phyloP scores from a whole-genome alignment of 176 grass and related monocot genomes.

The Zoysia japonica region DNA sequence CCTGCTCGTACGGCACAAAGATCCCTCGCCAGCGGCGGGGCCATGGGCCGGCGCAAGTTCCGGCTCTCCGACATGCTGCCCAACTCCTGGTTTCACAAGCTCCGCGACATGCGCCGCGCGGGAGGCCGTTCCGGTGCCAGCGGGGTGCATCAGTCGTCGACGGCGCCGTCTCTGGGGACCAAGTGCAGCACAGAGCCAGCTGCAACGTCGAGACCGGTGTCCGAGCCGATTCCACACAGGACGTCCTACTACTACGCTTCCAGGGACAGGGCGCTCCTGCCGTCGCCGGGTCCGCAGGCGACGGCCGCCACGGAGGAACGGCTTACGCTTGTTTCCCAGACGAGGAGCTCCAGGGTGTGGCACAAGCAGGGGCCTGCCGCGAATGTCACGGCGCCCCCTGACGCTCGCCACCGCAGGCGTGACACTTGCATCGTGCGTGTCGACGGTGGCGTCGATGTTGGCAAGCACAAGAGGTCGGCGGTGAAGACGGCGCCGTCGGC shows the following conservation, averaged over 20 bases:
- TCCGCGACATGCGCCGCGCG: constrained; percentile 63
- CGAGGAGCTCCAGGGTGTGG: constrained; percentile 36
- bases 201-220: constrained; percentile 3
- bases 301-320: constrained; percentile 4
- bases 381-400: background rate
- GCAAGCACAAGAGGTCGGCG: background rate
- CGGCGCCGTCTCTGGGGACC: background rate
- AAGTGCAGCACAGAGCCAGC: background rate
- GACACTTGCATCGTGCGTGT: constrained; percentile 28
- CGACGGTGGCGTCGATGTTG: background rate
- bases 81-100: constrained; percentile 93
- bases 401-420: background rate
- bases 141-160: background rate
- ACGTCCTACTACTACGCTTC: constrained; percentile 74
- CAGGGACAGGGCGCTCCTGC: constrained; percentile 28
- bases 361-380: constrained; percentile 17
- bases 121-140: background rate
- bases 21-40: background rate
- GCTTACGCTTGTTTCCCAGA: constrained; percentile 7
- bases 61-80: constrained; percentile 84
- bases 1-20: constrained; percentile 24
- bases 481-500: background rate
- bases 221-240: constrained; percentile 47
- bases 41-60: constrained; percentile 80
- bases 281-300: constrained; percentile 5